Base-by-base conservation (phyloP, 208 protist species). In the Phytomonas francai region DNA sequence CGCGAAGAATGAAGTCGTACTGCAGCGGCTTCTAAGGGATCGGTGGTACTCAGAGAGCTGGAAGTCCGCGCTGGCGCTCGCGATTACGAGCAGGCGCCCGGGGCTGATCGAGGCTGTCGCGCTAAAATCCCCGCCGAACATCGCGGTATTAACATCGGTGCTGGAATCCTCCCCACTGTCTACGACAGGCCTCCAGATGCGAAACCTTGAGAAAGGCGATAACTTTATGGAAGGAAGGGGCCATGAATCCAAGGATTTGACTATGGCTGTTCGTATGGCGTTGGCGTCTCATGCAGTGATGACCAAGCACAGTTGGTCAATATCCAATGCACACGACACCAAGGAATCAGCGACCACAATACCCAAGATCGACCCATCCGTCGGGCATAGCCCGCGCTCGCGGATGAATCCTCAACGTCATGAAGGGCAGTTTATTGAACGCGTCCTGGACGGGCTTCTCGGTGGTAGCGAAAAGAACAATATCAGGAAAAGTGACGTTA, bases 1-100 rank as follows among this genome's bases (percentile, higher is more conserved):
- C 61, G 64, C 45, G 25, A 56, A 67, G 25, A 71, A 72, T 29
- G 82, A 84, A 59, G 22, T 27, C 12, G 49, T 71, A 0, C 54
- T 89, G 22, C 70, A 29, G 8, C 60, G 66, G 9, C 65, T 93
- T 14, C 59, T 90, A 19, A 27, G 30, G 14, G 80, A 88, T 72
- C 87, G 87, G 11, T 93, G 87, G 84, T 49, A 49, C 39, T 54
- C 65, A 16, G 79, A 79, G 28, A 79, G 76, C 61, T 93, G 87
- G 87, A 72, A 87, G 31, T 70, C 74, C 31, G 87, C 87, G 12
- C 76, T 93, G 36, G 75, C 45, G 51, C 75, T 90, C 0, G 84
- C 83, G 7, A 42, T 86, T 5, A 78, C 79, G 9, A 83, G 75
- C 66, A 66, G 65, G 25, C 63, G 78, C 25, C 73, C 77, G 11